Base-by-base conservation (phyloP, 352 stramenopile genomes). In the Globisporangium recalcitrans region DNA sequence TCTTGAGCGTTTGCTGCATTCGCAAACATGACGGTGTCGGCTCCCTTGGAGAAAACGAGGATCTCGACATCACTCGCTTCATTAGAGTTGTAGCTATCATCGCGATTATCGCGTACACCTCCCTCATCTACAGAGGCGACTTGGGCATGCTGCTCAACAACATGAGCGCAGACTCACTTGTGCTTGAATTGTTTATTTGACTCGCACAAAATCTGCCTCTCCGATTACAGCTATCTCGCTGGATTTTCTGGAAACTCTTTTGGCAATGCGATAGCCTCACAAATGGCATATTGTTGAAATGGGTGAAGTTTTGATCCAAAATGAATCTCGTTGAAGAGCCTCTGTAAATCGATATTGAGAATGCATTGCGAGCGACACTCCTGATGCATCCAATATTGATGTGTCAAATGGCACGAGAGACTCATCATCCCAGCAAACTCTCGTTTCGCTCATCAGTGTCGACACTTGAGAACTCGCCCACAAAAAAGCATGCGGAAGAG, bases 1-100 rank as follows among this genome's bases (percentile, higher is more conserved):
- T 91, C 84, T 56, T 90, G 79, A 9, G 77, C 72, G 32, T 85
- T 88, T 32, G 68, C 71, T 3, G 79, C 78, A 46, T 88, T 90
- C 0, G 74, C 77, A 44, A 97, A 96, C 88, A 97, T 96, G 5
- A 96, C 72, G 0, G 84, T 96, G 63, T 97, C 90, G 11, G 90
- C 85, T 8, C 90, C 90, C 68, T 97, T 97, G 16, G 77, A 89
- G 48, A 93, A 96, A 0, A 95, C 71, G 2, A 90, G 72, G 16
- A 95, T 79, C 4, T 88, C 80, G 16, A 85, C 74, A 0, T 62
- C 62, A 40, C 9, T 60, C 14, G 11, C 32, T 34, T 52, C 51
- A 14, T 47, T 38, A 11, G 44, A 24, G 10, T 38, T 40, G 9
- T 67, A 47, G 0, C 82, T 64, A 4, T 65, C 65, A 31, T 55